A percentile compares a stretch with the other conserved stretches of the same genome.
Conservation (phyloP, 106 monocot genomes). For the Platanthera guangdongensis region DNA sequence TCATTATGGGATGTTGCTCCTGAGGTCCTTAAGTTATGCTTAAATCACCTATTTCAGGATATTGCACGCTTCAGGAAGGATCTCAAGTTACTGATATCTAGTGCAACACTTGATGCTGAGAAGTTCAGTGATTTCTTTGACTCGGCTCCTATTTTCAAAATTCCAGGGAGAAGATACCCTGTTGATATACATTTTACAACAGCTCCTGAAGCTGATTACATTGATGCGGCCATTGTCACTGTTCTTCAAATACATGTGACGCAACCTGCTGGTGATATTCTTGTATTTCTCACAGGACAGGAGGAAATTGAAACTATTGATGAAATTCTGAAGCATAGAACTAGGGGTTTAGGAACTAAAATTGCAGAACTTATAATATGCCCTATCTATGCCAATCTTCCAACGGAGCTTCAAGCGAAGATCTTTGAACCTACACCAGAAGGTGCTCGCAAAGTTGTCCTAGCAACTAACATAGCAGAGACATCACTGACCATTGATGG, state of each 20-base stretch:
- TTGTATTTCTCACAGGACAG: constrained; percentile 79
- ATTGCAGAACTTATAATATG: constrained; percentile 85
- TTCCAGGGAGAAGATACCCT: constrained; percentile 68
- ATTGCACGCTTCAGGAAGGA: constrained; percentile 70
- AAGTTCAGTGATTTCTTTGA: constrained; percentile 90
- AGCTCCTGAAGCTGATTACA: constrained; percentile 74
- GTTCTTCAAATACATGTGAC: constrained; percentile 79
- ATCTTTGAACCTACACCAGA: constrained; percentile 81
- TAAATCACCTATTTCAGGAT: constrained; percentile 31
- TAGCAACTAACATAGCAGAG: constrained; percentile 95
- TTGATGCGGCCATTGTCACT: constrained; percentile 72
- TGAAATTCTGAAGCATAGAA: constrained; percentile 74
- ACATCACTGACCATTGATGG: constrained; percentile 94
- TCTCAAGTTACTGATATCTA: constrained; percentile 73
- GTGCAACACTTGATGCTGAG: constrained; percentile 89
- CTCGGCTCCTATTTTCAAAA: constrained; percentile 62
- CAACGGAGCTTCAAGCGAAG: constrained; percentile 82
- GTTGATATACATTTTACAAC: constrained; percentile 77
- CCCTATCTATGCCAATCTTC: constrained; percentile 88
- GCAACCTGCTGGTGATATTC: constrained; percentile 67
- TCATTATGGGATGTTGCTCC: not conserved
- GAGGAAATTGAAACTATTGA: constrained; percentile 78
- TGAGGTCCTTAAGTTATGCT: not conserved
- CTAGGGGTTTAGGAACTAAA: constrained; percentile 65
- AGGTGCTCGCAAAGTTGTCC: constrained; percentile 78